Evolutionary conservation across 306 rosid genomes (phyloP).

Genomic region (Neltuma alba): DNA sequence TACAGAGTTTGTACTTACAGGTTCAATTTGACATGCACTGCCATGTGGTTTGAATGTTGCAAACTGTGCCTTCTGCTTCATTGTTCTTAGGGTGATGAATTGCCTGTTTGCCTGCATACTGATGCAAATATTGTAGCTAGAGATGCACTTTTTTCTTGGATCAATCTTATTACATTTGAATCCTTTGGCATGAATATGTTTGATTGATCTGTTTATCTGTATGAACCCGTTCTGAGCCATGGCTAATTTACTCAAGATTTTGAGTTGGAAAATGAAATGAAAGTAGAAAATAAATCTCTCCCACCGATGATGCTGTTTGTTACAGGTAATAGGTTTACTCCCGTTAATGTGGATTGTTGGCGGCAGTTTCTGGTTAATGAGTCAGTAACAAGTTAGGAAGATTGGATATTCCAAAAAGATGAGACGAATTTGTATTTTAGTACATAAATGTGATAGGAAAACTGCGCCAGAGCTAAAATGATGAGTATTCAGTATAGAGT

Average conservation of each 20-base stretch:
- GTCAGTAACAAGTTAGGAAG: slow-evolving; percentile 12
- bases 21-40: slow-evolving; percentile 14
- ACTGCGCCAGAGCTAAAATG: neutral
- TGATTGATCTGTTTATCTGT: slow-evolving; percentile 7
- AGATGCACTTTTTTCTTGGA: neutral
- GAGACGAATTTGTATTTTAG: neutral
- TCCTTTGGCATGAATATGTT: slow-evolving; percentile 16
- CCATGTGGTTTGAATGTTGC: slow-evolving; percentile 28
- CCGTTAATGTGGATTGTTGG: slow-evolving; percentile 14
- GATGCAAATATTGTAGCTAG: slow-evolving; percentile 4
- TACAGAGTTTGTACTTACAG: neutral
- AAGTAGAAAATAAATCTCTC: neutral
- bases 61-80: neutral
- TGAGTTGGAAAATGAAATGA: neutral
- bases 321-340: neutral
- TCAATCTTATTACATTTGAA: neutral
- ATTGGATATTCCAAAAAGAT: neutral
- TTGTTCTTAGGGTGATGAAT: neutral
- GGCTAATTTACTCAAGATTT: neutral
- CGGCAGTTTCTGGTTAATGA: slow-evolving; percentile 22
- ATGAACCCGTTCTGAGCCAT: neutral
- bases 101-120: slow-evolving; percentile 1
- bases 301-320: neutral
- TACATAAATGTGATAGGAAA: neutral
- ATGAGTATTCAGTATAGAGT: neutral